Base-by-base conservation (phyloP, 2,329 filamentous ascomycete species). In the Botryotinia globosa region DNA sequence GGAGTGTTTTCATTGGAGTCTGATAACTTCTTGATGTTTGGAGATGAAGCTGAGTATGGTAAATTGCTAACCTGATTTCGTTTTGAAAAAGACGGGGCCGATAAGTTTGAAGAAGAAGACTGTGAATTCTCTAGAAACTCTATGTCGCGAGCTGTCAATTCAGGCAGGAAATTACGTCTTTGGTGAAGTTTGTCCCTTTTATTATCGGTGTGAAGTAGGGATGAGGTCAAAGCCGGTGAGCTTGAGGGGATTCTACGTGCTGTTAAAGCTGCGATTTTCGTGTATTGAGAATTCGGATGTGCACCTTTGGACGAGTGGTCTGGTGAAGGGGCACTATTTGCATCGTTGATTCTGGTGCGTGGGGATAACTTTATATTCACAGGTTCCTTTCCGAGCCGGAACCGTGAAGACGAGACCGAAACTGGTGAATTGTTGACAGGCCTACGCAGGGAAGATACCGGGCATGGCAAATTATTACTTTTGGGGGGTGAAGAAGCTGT, bases 11-110 rank as follows among this genome's bases (percentile, higher is more conserved):
- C 69, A 32, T 58, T 67, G 29, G 51, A 34, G 25, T 32, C 39
- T 42, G 65, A 42, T 22, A 59, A 18, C 4, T 39, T 72, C 22
- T 39, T 66, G 62, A 67, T 67, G n/a, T 66, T 59, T 42, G 62
- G 62, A 18, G 69, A 67, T 39, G 69, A 72, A 45, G 29, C 29
- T 48, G 69, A 72, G n/a, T 59, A 58, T 59, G 62, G 29, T 37
- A 72, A 39, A 39, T 67, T 56, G 8, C 37, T 22, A n/a, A n/a
- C 9, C 16, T 44, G 69, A 22, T 48, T 39, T 1, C 62, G 51
- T 29, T 48, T 67, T 25, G 61, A 67, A 0, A 39, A 48, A 37
- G 51, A 34, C 29, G 39, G 25, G 56, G 18, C 39, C 29, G 29
- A 20, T 20, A 39, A 14, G 16, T 45, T 59, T 7, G 54, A 22